Evolutionary conservation across 2,329 filamentous ascomycete species (phyloP).

Genomic region (Fusarium devonianum): DNA sequence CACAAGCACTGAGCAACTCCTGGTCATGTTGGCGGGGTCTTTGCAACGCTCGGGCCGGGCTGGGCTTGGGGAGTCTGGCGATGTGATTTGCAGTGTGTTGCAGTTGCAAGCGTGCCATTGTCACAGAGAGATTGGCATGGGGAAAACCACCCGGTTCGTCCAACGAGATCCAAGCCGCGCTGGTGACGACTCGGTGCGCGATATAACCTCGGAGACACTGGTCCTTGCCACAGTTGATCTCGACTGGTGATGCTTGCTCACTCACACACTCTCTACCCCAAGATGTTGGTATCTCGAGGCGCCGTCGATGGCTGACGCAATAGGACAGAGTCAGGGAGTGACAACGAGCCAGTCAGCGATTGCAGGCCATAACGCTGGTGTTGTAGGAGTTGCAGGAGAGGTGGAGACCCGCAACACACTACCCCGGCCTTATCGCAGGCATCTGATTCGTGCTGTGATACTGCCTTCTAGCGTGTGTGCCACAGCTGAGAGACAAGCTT

Average conservation of each 20-base stretch:
- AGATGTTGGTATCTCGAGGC: constrained; percentile 15
- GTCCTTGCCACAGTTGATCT: constrained; percentile 1
- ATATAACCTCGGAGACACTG: constrained; percentile 17
- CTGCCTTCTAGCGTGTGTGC: no score
- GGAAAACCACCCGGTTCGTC: constrained; percentile 25
- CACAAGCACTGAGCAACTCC: constrained; percentile 29
- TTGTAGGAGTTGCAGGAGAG: constrained; percentile 18
- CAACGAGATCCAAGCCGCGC: constrained; percentile 14
- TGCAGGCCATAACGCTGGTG: constrained; percentile 26
- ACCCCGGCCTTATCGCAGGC: constrained; percentile 15
- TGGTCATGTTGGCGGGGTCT: constrained; percentile 28
- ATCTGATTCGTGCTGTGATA: constrained; percentile 21
- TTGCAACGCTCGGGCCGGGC: constrained; percentile 34
- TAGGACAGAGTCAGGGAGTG: constrained; percentile 24
- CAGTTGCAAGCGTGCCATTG: constrained; percentile 14
- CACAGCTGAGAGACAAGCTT: background rate
- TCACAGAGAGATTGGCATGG: constrained; percentile 30
- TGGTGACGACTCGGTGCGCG: constrained; percentile 10
- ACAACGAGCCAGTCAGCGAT: constrained; percentile 24
- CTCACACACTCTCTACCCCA: background rate
- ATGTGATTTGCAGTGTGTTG: constrained; percentile 24
- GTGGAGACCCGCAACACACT: constrained; percentile 20
- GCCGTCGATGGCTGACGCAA: constrained; percentile 33
- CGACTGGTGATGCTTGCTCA: background rate
- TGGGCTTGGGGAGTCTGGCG: constrained; percentile 21